Conservation (phyloP, 1,139 yeast species). For the Hyphopichia wangnamkhiaoensis region DNA sequence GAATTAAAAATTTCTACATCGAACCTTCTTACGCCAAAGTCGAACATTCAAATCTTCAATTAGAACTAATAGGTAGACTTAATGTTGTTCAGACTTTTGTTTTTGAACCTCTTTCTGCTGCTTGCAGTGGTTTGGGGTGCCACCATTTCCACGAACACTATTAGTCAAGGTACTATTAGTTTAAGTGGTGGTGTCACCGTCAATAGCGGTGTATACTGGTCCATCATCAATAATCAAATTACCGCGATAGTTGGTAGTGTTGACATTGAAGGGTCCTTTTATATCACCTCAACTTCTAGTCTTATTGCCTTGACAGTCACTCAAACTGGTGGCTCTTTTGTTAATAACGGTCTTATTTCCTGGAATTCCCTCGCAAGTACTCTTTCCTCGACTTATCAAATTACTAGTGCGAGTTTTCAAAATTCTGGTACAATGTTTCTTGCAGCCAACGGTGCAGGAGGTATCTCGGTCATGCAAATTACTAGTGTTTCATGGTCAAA, state of each 20-base stretch:
- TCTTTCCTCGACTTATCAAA: conserved; percentile 11
- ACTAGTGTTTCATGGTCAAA: conserved; percentile 25
- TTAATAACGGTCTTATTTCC: conserved; percentile 10
- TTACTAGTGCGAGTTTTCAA: conserved; percentile 8
- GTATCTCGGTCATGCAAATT: conserved; percentile 14
- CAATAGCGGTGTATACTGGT: conserved; percentile 32
- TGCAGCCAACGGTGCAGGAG: background rate
- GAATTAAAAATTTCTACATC: too few species aligned
- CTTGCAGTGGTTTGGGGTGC: background rate
- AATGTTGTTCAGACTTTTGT: background rate
- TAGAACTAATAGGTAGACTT: too few species aligned
- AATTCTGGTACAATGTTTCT: conserved; percentile 6
- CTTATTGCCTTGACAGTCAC: conserved; percentile 5
- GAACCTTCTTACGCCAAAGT: too few species aligned
- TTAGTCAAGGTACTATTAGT: background rate
- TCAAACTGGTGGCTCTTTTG: conserved; percentile 7
- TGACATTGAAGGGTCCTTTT: conserved; percentile 25
- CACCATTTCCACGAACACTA: background rate
- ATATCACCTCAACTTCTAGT: conserved; percentile 14
- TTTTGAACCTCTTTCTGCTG: background rate
- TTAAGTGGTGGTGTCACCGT: conserved; percentile 19
- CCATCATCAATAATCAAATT: conserved; percentile 30
- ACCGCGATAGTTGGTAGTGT: conserved; percentile 24
- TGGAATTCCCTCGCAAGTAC: conserved; percentile 12
- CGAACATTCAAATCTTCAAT: background rate